A percentile compares a stretch with the other conserved stretches of the same genome.
Conservation (phyloP, 2,329 filamentous ascomycete genomes). For the Colletotrichum tropicale region DNA sequence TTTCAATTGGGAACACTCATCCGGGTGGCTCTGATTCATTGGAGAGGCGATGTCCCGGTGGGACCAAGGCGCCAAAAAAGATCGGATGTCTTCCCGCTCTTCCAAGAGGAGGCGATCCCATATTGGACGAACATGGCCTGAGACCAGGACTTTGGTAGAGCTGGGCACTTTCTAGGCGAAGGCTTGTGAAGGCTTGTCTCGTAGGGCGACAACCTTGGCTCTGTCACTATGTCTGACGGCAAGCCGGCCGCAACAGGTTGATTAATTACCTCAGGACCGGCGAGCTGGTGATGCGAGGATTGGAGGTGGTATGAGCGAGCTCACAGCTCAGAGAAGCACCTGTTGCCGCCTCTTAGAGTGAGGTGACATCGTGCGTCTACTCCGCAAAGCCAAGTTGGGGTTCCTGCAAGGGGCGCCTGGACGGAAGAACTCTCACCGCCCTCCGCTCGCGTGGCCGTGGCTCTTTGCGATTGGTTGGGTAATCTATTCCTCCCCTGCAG, state of each 20-base stretch:
- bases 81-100: slow-evolving; percentile 3
- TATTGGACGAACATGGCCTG: slow-evolving; percentile 6
- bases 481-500: background rate
- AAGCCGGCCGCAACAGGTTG: background rate
- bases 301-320: background rate
- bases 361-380: background rate
- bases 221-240: background rate
- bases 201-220: background rate
- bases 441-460: background rate
- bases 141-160: background rate
- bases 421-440: background rate
- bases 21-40: background rate
- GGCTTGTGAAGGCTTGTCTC: background rate
- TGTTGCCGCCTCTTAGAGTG: background rate
- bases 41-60: background rate
- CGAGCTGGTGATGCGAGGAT: background rate
- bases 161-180: background rate
- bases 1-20: slow-evolving; percentile 4
- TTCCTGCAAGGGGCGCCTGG: background rate
- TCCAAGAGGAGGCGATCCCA: background rate
- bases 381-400: slow-evolving; percentile 7
- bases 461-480: background rate
- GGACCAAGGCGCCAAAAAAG: background rate
- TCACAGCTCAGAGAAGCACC: background rate
- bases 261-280: background rate